Conservation (phyloP, 2,329 filamentous ascomycete genomes). For the Mariannaea sp. region DNA sequence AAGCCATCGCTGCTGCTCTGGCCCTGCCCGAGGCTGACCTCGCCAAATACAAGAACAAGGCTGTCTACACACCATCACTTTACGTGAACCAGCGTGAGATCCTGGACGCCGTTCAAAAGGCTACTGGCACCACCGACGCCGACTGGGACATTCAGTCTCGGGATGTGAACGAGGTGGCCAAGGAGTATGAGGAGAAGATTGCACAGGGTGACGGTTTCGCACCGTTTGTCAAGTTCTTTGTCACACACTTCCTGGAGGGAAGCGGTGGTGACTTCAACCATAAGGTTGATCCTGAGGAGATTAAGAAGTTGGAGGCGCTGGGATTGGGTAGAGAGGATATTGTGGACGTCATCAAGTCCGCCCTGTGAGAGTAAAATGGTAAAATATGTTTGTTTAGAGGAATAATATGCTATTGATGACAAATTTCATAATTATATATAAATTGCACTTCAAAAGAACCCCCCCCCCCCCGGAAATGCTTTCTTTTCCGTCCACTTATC, state of each 20-base stretch:
- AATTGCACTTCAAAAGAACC: too few relatives aligned
- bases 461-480: too few relatives aligned
- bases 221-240: conserved; percentile 19
- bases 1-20: conserved; percentile 13
- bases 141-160: conserved; percentile 15
- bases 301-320: conserved; percentile 5
- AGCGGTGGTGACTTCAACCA: conserved; percentile 8
- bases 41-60: conserved; percentile 11
- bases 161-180: conserved; percentile 3
- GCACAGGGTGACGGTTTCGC: conserved; percentile 1
- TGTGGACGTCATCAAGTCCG: too few relatives aligned
- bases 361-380: too few relatives aligned
- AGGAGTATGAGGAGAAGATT: conserved; percentile 11
- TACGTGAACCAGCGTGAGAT: conserved; percentile 15
- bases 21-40: conserved; percentile 5
- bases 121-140: not conserved
- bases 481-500: too few relatives aligned
- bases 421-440: too few relatives aligned
- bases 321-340: conserved; percentile 12
- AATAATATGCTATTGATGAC: too few relatives aligned
- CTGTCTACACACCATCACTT: conserved; percentile 13
- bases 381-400: too few relatives aligned
- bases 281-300: conserved; percentile 5
- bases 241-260: conserved; percentile 17
- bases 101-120: conserved; percentile 12